A percentile compares a stretch with the other conserved stretches of the same genome.
Evolutionary conservation across 495 filamentous ascomycete species (phyloP).

Genomic region (Penicillium samsonianum): DNA sequence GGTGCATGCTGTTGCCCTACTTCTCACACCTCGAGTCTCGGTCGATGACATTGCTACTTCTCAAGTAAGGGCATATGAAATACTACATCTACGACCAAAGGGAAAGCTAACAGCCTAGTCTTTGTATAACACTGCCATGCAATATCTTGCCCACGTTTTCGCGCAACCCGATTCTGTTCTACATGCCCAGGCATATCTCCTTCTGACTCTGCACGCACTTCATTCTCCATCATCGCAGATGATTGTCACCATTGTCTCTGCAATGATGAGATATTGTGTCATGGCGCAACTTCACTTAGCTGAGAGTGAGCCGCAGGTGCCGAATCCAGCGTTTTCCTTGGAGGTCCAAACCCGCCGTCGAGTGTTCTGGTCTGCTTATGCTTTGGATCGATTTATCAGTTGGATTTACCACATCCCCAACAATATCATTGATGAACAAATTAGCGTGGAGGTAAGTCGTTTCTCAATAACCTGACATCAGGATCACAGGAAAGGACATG

Average conservation of each 20-base stretch:
- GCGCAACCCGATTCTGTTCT: conserved; percentile 18
- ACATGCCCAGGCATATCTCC: conserved; percentile 27
- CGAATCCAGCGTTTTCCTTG: conserved; percentile 6
- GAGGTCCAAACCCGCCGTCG: conserved; percentile 26
- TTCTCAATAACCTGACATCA: not conserved
- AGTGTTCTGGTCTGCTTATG: conserved; percentile 30
- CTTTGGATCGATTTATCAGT: conserved; percentile 26
- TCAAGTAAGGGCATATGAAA: conserved; percentile 12
- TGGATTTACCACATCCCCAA: conserved; percentile 28
- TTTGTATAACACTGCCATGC: conserved; percentile 19
- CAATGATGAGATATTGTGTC: conserved; percentile 27
- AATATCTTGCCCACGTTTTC: conserved; percentile 20
- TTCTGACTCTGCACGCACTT: conserved; percentile 28
- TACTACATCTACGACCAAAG: not conserved
- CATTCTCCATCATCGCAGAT: conserved; percentile 28
- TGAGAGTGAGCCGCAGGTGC: conserved; percentile 6
- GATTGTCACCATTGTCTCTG: conserved; percentile 24
- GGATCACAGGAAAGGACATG: not conserved
- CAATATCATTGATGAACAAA: conserved; percentile 24
- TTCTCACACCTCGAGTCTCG: conserved; percentile 24
- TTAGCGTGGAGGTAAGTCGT: conserved; percentile 20
- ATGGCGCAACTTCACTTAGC: conserved; percentile 21
- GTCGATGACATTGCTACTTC: conserved; percentile 19
- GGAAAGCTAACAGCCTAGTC: conserved; percentile 8
- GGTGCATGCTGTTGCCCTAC: conserved; percentile 26